These are phyloP conservation scores for Erodium maritimum DNA, from an alignment of 345 rosid genomes.

Conservation along the genomic window DNA sequence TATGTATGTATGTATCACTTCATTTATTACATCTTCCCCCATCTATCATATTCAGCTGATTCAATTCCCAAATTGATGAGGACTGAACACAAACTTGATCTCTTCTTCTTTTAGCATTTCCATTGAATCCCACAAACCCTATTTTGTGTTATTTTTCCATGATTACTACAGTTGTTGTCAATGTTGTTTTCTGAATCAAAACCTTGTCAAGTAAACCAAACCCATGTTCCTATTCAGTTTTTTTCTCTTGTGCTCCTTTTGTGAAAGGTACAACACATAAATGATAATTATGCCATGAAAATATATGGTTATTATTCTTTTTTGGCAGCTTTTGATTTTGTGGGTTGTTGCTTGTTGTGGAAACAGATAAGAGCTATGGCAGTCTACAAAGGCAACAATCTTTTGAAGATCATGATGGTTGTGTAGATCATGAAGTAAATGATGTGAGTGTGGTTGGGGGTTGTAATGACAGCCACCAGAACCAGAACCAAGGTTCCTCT, in stretches of 20 bases:
- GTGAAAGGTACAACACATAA: neutral
- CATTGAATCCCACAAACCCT: conserved; percentile 13
- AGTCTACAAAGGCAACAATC: conserved; percentile 24
- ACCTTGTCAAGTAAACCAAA: neutral
- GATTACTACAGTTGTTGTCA: neutral
- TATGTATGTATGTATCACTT: conserved; percentile 16
- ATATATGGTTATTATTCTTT: neutral
- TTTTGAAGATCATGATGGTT: conserved; percentile 25
- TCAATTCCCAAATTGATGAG: conserved; percentile 20
- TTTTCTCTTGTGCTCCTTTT: no score
- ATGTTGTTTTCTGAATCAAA: neutral
- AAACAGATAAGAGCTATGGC: conserved; percentile 20
- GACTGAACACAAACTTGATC: conserved; percentile 8
- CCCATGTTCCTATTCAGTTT: neutral
- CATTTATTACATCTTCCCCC: conserved; percentile 22
- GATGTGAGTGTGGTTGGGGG: neutral
- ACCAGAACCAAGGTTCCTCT: neutral
- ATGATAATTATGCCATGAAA: no score
- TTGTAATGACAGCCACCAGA: neutral
- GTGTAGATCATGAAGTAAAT: conserved; percentile 21
- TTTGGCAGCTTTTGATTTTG: neutral
- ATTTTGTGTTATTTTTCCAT: neutral
- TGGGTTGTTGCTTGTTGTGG: neutral
- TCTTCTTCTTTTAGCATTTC: conserved; percentile 26
- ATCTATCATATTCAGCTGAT: neutral